Conservation (phyloP, 75 land plant genomes). For the Azolla pinnata region DNA sequence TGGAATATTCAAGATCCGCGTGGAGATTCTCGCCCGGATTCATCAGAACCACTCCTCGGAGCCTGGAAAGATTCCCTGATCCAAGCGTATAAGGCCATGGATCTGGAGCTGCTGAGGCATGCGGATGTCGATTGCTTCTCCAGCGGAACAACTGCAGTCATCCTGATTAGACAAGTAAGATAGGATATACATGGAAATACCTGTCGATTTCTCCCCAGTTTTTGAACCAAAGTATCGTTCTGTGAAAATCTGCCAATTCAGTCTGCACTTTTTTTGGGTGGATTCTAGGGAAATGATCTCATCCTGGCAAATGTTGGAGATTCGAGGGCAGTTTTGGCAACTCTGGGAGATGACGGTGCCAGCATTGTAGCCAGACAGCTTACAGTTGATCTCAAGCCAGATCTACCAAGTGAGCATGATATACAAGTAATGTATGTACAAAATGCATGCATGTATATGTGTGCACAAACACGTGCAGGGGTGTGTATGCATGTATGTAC, state of each 20-base stretch:
- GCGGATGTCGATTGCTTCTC: slow-evolving; percentile 23
- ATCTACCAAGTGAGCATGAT: slow-evolving; percentile 51
- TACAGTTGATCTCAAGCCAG: slow-evolving; percentile 61
- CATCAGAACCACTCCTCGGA: slow-evolving; percentile 8
- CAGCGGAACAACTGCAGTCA: slow-evolving; percentile 33
- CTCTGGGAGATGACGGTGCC: slow-evolving; percentile 21
- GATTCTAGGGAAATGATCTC: slow-evolving; percentile 37
- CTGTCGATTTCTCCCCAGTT: background rate
- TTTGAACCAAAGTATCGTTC: no score
- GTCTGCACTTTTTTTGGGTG: slow-evolving; percentile 1
- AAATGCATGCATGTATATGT: no score
- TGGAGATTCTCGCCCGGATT: no score
- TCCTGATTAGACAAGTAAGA: slow-evolving; percentile 21
- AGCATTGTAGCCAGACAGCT: slow-evolving; percentile 34
- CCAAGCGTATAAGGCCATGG: slow-evolving; percentile 20
- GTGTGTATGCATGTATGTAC: no score
- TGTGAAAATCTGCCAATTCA: background rate
- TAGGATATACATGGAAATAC: background rate
- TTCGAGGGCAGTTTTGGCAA: slow-evolving; percentile 47
- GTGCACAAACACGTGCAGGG: no score
- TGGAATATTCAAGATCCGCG: slow-evolving; percentile 25
- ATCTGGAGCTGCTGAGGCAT: slow-evolving; percentile 21
- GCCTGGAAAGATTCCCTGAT: slow-evolving; percentile 18
- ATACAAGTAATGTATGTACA: no score
- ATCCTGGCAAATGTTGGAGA: slow-evolving; percentile 54